Evolutionary conservation across 2,329 filamentous ascomycete genomes (phyloP), one percentile per base, ranked within the genome.

Genomic region (Phaeosphaeria sp.): DNA sequence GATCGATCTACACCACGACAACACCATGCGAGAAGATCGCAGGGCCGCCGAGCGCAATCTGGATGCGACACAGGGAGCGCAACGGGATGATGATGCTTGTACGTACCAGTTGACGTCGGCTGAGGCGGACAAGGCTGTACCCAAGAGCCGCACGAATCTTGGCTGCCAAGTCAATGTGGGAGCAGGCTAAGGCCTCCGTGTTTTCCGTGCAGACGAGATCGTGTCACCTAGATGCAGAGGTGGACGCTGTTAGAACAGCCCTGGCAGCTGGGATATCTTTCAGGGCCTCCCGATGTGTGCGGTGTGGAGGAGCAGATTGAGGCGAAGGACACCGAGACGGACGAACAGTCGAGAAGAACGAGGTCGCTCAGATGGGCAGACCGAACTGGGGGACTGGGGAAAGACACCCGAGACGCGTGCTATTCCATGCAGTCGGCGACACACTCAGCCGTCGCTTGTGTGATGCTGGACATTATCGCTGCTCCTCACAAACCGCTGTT

Each of bases 51-150:
- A 49, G 42, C 42, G 43, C n/a, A 46, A 30, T 46, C 46, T 44
- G 44, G 46, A 50, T 46, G 41, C 47, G 47, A 50, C 27, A 41
- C 53, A 50, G 55, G 54, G 56, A 52, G 48, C 54, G 49, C 54
- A 50, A 50, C 27, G 51, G 56, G 50, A 53, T 51, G 55, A 52
- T 50, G 53, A 52, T 62, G 58, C 54, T 59, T 46, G 57, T 65
- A 73, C 70, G 62, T 69, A 73, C 69, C 65, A 58, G 60, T 66
- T 53, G 64, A 63, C 59, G 64, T 67, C 56, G 64, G 59, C 49
- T 52, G 55, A 51, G 30, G 53, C 59, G 50, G 54, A 56, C 51
- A 67, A 64, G 62, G 55, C 62, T 62, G 65, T 54, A 55, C 54
- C 60, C 62, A 62, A 68, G 66, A 68, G 64, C 63, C 60, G 60